phyloP scores from a whole-genome alignment of 2,329 filamentous ascomycete species.

The Cercospora zeae-maydis region DNA sequence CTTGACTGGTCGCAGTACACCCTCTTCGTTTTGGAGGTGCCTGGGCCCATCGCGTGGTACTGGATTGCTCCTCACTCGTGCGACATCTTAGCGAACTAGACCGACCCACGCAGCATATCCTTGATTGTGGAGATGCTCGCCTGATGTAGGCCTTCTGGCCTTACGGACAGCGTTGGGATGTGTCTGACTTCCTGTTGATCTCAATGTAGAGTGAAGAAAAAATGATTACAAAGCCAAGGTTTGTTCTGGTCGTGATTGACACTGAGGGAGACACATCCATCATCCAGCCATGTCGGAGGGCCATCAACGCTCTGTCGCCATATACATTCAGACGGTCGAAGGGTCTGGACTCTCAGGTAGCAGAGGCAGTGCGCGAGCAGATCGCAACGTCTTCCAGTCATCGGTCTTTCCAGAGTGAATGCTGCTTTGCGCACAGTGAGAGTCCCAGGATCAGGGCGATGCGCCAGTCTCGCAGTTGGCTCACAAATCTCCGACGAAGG shows the following conservation, averaged over 20 bases:
- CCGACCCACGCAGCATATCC: neutral
- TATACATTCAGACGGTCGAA: neutral
- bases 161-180: neutral
- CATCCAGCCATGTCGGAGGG: neutral
- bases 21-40: neutral
- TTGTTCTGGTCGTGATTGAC: neutral
- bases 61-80: conserved; percentile 8
- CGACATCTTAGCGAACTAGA: neutral
- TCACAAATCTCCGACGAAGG: conserved; percentile 9
- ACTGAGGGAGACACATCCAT: neutral
- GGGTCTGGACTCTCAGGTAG: neutral
- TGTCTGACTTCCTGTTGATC: neutral
- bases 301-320: neutral
- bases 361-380: neutral
- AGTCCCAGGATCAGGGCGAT: neutral
- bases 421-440: neutral
- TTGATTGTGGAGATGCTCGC: neutral
- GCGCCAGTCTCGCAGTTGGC: conserved; percentile 7
- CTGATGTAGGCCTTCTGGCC: neutral
- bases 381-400: neutral
- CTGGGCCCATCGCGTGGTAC: neutral
- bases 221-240: neutral
- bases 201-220: neutral
- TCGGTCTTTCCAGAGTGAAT: neutral
- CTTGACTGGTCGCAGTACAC: conserved; percentile 8